phyloP scores from a whole-genome alignment of 1,284 basidiomycete genomes.

The Salmacisia buchloeana region DNA sequence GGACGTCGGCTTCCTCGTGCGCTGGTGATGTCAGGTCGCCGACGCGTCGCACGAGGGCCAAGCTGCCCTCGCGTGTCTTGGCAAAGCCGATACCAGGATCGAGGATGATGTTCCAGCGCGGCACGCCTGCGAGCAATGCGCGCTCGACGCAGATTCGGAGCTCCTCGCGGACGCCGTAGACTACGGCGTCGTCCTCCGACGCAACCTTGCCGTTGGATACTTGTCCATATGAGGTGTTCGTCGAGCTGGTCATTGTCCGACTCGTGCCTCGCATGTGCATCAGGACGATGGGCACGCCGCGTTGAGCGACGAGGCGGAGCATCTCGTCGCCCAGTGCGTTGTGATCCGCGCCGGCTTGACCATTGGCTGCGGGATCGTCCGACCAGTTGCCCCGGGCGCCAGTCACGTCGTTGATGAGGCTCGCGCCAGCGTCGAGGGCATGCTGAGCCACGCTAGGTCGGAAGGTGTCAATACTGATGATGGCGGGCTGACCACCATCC shows the following conservation, averaged over 20 bases:
- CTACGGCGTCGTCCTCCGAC: slow-evolving; percentile 53
- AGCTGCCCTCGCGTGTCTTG: slow-evolving; percentile 72
- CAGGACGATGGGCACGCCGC: slow-evolving; percentile 64
- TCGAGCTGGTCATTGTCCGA: slow-evolving; percentile 52
- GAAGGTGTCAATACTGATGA: slow-evolving; percentile 87
- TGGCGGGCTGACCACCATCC: slow-evolving; percentile 50
- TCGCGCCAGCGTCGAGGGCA: slow-evolving; percentile 76
- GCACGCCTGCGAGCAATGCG: slow-evolving; percentile 72
- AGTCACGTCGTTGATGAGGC: slow-evolving; percentile 90
- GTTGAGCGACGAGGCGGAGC: neutral
- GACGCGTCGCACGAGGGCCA: slow-evolving; percentile 55
- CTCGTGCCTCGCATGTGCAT: slow-evolving; percentile 89
- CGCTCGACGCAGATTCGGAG: slow-evolving; percentile 65
- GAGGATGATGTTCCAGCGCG: slow-evolving; percentile 81
- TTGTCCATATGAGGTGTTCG: slow-evolving; percentile 57
- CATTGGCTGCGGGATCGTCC: slow-evolving; percentile 62
- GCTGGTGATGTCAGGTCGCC: slow-evolving; percentile 9
- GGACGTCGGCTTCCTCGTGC: neutral
- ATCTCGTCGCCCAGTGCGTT: neutral
- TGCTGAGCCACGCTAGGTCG: slow-evolving; percentile 72
- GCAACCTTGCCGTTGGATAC: slow-evolving; percentile 57
- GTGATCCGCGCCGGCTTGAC: slow-evolving; percentile 62
- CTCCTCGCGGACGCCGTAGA: slow-evolving; percentile 69
- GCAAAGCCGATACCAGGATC: slow-evolving; percentile 96
- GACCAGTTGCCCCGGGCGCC: slow-evolving; percentile 49